Evolutionary conservation across 177 flowering plant genomes (phyloP).

Genomic region (Vitis hybrid): DNA sequence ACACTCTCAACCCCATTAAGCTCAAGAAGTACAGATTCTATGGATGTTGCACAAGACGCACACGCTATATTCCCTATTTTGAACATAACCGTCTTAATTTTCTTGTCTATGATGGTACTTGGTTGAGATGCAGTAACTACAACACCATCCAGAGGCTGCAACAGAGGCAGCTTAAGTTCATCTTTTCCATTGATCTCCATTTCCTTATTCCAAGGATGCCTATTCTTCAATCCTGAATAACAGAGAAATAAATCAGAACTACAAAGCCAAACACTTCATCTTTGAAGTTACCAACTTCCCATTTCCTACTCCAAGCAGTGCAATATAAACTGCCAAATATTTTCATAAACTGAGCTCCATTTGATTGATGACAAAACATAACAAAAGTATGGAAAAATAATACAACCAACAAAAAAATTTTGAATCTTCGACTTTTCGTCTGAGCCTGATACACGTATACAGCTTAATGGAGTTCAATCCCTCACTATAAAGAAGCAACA

Average conservation of each 20-base stretch:
- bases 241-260: neutral
- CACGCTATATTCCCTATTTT: conserved; percentile 59
- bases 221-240: neutral
- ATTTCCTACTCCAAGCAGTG: neutral
- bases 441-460: no score
- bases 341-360: no score
- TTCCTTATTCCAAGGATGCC: conserved; percentile 10
- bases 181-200: conserved; percentile 50
- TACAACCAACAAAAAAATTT: no score
- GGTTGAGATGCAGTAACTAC: conserved; percentile 26
- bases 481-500: no score
- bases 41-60: conserved; percentile 68
- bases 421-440: no score
- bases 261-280: neutral
- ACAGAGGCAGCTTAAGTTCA: conserved; percentile 60
- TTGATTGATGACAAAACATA: no score
- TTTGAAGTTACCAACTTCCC: neutral
- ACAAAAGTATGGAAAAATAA: no score
- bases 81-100: conserved; percentile 42
- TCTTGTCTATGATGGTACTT: conserved; percentile 22
- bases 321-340: neutral
- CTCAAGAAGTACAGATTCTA: conserved; percentile 59
- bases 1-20: conserved; percentile 62
- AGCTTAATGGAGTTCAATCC: no score
- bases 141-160: conserved; percentile 38